A percentile compares a stretch with the other conserved stretches of the same genome.
phyloP scores from a whole-genome alignment of 1,139 yeast genomes.

The Zhuliangozyma parablackwelliae region DNA sequence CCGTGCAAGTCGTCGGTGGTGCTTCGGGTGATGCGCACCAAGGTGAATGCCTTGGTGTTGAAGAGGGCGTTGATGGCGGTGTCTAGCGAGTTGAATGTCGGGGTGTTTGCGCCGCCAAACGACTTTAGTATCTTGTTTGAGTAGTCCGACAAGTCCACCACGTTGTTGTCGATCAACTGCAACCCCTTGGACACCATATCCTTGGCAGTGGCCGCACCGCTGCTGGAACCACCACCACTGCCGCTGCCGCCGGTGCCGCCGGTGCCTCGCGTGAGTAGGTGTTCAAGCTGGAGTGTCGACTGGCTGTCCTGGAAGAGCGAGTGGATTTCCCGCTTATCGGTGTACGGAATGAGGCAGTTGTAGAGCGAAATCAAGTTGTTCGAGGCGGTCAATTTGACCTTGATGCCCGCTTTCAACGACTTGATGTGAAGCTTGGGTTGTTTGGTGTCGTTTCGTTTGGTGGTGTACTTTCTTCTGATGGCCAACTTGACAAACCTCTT shows the following conservation, averaged over 20 bases:
- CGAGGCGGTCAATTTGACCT: constrained; percentile 43
- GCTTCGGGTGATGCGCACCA: constrained; percentile 51
- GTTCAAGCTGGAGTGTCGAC: constrained; percentile 2
- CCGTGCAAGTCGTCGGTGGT: constrained; percentile 51
- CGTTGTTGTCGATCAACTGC: constrained; percentile 33
- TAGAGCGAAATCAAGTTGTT: constrained; percentile 42
- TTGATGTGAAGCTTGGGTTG: constrained; percentile 43
- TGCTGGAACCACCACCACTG: too few species aligned
- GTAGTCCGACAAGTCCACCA: constrained; percentile 32
- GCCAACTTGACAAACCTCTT: constrained; percentile 36
- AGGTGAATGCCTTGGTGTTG: constrained; percentile 36
- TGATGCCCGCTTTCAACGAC: constrained; percentile 50
- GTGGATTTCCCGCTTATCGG: constrained; percentile 14
- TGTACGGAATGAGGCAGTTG: constrained; percentile 37
- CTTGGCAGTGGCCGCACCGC: constrained; percentile 3
- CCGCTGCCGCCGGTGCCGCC: too few species aligned
- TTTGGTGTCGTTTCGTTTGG: constrained; percentile 12
- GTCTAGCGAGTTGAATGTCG: constrained; percentile 43
- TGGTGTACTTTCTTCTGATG: constrained; percentile 30
- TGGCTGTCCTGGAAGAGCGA: constrained; percentile 7
- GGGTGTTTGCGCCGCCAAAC: constrained; percentile 9
- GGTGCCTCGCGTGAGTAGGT: constrained; percentile 3
- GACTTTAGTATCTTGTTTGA: constrained; percentile 32
- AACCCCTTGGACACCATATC: constrained; percentile 20
- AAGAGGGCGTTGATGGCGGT: constrained; percentile 45